Base-by-base conservation (phyloP, 768 basidiomycete genomes). In the Collybia nuda region DNA sequence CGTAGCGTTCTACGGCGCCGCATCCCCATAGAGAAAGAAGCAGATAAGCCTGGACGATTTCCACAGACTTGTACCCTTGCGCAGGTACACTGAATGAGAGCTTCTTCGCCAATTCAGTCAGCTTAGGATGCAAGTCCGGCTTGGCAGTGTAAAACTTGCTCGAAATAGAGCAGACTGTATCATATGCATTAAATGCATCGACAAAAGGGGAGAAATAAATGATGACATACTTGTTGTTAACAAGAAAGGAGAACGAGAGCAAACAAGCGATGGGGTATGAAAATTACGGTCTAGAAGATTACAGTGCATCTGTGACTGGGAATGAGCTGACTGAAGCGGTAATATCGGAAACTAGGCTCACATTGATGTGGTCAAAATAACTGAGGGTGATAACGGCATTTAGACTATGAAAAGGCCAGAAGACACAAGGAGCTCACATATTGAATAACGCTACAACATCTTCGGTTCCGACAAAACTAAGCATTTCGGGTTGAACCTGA, bases 1-100 rank as follows among this genome's bases (percentile, higher is more conserved):
- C 96, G 61, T 93, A 99, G 6, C 94, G 82, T 67, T 98, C 94
- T 18, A 94, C 93, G 3, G 95, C 94, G 18, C 94, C 94, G 57
- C 92, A 87, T 5, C 94, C 93, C 88, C 92, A 98, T 12, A 93
- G 68, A 2, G 88, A 77, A 46, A 98, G 83, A 7, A 99, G 74
- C 17, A 98, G 72, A 66, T 97, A 99, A 0, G 93, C 96, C 63
- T 99, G 95, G 3, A 95, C 91, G 53, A 96, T 93, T 70, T 94
- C 93, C 39, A 93, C 82, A n/a, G 86, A 89, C 68, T 96, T 96
- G 75, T 91, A 93, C 0, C 92, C 92, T 54, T 79, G 77, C 14
- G 88, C 90, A 17, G 91, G 90, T 12, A 93, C 89, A 53, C 76
- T 82, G 67, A 95, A 98, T 0, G 95, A 90, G 17, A 98, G 81